phyloP scores from a whole-genome alignment of 768 basidiomycete genomes.

The Psilocybe azurescens region DNA sequence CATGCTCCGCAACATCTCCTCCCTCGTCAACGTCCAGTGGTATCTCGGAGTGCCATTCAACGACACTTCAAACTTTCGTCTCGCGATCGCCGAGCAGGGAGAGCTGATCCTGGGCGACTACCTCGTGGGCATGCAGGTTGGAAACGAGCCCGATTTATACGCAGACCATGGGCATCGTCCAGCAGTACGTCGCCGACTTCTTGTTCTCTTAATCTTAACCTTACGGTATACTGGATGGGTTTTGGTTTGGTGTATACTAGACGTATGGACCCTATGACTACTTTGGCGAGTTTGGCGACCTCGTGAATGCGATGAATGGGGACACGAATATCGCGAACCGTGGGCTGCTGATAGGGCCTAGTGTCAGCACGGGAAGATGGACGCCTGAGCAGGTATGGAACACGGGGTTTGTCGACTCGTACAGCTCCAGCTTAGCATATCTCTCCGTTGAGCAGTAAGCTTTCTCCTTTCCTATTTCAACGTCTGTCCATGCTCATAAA shows the following conservation, averaged over 20 bases:
- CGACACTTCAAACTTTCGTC: constrained; percentile 57
- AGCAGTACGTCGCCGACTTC: constrained; percentile 15
- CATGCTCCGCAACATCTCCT: constrained; percentile 66
- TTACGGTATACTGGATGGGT: background rate
- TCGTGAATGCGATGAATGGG: constrained; percentile 49
- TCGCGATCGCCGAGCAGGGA: constrained; percentile 63
- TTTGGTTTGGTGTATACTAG: constrained; percentile 1
- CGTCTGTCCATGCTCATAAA: background rate
- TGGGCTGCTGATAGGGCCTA: constrained; percentile 64
- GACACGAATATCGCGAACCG: constrained; percentile 40
- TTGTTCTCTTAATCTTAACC: background rate
- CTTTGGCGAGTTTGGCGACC: constrained; percentile 53
- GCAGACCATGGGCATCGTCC: constrained; percentile 45
- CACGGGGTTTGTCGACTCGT: constrained; percentile 55
- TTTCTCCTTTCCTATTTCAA: constrained; percentile 8
- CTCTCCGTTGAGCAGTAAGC: constrained; percentile 65
- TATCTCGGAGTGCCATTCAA: constrained; percentile 75
- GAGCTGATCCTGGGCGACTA: constrained; percentile 71
- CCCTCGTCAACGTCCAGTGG: constrained; percentile 68
- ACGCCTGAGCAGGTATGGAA: constrained; percentile 56
- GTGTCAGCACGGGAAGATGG: constrained; percentile 56
- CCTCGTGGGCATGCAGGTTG: constrained; percentile 72
- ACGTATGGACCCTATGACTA: constrained; percentile 53
- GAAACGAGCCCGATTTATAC: constrained; percentile 71
- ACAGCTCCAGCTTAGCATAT: constrained; percentile 41